Percentiles rank a stretch among this genome's conserved stretches.
phyloP scores from a whole-genome alignment of 2,329 filamentous ascomycete genomes.

The Celoporthe dispersa region DNA sequence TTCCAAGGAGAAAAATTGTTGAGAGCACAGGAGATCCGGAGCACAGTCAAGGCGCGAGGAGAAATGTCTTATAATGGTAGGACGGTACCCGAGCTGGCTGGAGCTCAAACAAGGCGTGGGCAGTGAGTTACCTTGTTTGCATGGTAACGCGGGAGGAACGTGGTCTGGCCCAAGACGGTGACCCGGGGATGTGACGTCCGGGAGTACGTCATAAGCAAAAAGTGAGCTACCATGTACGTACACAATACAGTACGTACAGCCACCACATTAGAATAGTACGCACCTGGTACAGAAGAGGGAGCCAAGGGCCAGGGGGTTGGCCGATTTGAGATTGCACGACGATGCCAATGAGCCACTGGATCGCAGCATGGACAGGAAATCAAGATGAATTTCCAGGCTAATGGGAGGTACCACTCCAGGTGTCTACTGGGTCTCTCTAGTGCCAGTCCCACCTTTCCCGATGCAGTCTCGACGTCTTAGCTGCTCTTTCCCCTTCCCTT shows the following conservation, averaged over 20 bases:
- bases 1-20: slow-evolving; percentile 5
- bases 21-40: background rate
- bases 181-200: slow-evolving; percentile 25
- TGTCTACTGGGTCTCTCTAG: background rate
- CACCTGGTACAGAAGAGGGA: slow-evolving; percentile 8
- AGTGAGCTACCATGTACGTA: background rate
- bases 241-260: background rate
- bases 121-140: slow-evolving; percentile 6
- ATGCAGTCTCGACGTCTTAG: background rate
- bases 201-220: slow-evolving; percentile 26
- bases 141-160: background rate
- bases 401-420: slow-evolving; percentile 10
- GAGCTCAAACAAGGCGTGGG: slow-evolving; percentile 10
- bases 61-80: slow-evolving; percentile 27
- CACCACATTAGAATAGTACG: slow-evolving; percentile 21
- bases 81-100: background rate
- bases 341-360: slow-evolving; percentile 22
- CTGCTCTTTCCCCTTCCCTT: background rate
- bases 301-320: slow-evolving; percentile 3
- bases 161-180: slow-evolving; percentile 2
- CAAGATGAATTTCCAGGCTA: background rate
- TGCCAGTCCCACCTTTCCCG: background rate
- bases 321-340: slow-evolving; percentile 20
- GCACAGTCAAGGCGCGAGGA: background rate
- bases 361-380: background rate